Evolutionary conservation across 345 rosid species (phyloP), one percentile per base, ranked within the genome.

Genomic region (Nephelium lappaceum): DNA sequence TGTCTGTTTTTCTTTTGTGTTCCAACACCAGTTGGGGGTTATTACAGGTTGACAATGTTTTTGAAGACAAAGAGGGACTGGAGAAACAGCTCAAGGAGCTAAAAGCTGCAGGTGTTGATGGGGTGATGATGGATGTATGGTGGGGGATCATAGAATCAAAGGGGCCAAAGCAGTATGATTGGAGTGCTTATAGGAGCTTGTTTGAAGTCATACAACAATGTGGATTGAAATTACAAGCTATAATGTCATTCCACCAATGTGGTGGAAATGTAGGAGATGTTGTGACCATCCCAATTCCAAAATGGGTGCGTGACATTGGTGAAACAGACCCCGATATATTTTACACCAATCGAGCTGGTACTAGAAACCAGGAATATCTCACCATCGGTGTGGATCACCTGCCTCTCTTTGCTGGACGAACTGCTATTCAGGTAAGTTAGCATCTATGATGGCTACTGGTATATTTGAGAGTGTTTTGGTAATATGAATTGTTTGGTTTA

Each of bases 221-320:
- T 67, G 90, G 81, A 23, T 82, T 92, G 38, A 95, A 91, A 72
- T 74, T 92, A 66, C 95, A 93, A 82, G 93, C 92, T 8, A 93
- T 91, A 78, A 93, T 92, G 97, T 93, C 98, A 0, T 91, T 92
- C 73, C 98, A 93, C 79, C 98, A 87, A 64, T 95, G 98, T 55
- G 98, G 98, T 10, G 98, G 97, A 53, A 95, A 95, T 78, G 74
- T 95, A 0, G 97, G 98, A 19, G 97, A 95, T 77, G 80, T n/a
- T 41, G 93, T 93, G 51, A 78, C 82, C 63, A 95, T 95, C 72
- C 94, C 97, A 8, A 81, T 95, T 68, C 98, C 97, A 14, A 55
- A 86, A 38, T 95, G 97, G 97, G 87, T 93, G 0, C 89, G 87
- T 1, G 86, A 88, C 1, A 73, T 93, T 5, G 94, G 91, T 60